phyloP scores from a whole-genome alignment of 495 filamentous ascomycete species.

The Friedmanniomyces simplex region DNA sequence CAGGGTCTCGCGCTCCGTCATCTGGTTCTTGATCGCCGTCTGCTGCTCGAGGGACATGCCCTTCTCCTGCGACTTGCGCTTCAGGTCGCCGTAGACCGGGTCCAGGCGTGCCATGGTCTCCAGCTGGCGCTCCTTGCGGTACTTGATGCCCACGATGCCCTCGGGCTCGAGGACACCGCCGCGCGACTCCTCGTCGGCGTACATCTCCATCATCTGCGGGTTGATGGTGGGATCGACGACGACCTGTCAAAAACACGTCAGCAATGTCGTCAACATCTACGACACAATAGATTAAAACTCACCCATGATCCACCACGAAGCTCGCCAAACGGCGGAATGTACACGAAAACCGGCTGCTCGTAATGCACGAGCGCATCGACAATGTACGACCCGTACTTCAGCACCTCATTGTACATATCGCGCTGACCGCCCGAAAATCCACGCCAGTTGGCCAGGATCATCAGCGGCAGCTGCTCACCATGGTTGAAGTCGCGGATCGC shows the following conservation, averaged over 20 bases:
- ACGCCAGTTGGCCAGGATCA: conserved; percentile 99
- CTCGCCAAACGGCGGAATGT: conserved; percentile 94
- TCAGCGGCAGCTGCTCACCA: conserved; percentile 92
- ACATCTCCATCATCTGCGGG: conserved; percentile 96
- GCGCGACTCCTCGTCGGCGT: conserved; percentile 89
- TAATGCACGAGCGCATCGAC: conserved; percentile 97
- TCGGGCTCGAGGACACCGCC: conserved; percentile 97
- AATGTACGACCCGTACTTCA: conserved; percentile 98
- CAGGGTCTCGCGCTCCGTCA: conserved; percentile 76
- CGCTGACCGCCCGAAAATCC: conserved; percentile 98
- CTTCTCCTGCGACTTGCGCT: conserved; percentile 60
- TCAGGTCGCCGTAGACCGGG: conserved; percentile 67
- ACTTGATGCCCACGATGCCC: conserved; percentile 97
- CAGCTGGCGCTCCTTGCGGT: conserved; percentile 91
- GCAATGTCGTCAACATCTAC: conserved; percentile 7
- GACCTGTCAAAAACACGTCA: conserved; percentile 49
- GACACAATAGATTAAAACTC: conserved; percentile 28
- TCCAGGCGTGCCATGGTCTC: conserved; percentile 97
- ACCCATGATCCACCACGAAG: conserved; percentile 97
- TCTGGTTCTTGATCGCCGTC: conserved; percentile 68
- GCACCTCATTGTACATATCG: conserved; percentile 99
- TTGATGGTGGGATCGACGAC: conserved; percentile 98
- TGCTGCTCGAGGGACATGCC: conserved; percentile 61
- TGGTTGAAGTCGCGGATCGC: conserved; percentile 98
- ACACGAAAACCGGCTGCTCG: conserved; percentile 96